Conservation (phyloP, 306 rosid species). For the Vigna angularis region DNA sequence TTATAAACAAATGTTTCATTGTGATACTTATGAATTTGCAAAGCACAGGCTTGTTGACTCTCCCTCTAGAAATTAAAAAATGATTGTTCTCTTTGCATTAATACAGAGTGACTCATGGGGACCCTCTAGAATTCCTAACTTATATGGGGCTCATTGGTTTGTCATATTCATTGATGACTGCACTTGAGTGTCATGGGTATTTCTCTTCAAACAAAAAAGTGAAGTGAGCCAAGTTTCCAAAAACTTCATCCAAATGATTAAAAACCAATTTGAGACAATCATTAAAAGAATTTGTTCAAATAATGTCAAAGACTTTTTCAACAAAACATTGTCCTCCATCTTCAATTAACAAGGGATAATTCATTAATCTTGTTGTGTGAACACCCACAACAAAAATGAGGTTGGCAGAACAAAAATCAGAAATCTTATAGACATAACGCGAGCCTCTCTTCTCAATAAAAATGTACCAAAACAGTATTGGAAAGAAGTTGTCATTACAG, state of each 20-base stretch:
- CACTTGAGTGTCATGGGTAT: background rate
- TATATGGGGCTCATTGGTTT: background rate
- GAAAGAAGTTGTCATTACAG: background rate
- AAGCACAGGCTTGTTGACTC: background rate
- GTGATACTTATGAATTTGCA: conserved; percentile 9
- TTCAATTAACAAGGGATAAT: background rate
- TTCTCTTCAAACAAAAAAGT: background rate
- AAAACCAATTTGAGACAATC: background rate
- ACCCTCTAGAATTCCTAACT: background rate
- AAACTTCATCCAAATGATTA: background rate
- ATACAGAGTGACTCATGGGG: background rate
- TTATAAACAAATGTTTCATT: background rate
- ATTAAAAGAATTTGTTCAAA: background rate
- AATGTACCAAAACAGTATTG: background rate
- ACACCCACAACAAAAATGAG: background rate
- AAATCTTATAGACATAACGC: background rate
- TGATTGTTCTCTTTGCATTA: background rate
- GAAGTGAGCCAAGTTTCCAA: background rate
- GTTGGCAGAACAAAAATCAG: background rate
- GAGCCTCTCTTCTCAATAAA: background rate
- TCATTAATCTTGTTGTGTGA: background rate
- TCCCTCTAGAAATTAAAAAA: background rate
- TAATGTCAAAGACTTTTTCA: background rate
- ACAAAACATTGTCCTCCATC: background rate
- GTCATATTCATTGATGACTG: background rate